These are phyloP conservation scores for Schwanniomyces occidentalis DNA, from an alignment of 805 yeast genomes.

Conservation along the genomic window DNA sequence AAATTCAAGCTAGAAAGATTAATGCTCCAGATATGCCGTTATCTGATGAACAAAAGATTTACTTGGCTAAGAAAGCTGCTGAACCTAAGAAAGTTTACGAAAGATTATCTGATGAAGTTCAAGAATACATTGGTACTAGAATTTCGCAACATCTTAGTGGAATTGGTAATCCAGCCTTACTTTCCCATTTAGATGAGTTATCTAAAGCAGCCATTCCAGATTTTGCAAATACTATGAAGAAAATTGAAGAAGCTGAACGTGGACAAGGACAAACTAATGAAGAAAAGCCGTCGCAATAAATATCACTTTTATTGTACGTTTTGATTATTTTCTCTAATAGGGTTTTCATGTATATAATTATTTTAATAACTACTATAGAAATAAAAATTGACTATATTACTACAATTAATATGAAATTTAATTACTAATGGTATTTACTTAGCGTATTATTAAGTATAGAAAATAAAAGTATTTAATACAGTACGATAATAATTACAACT, in stretches of 20 bases:
- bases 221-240: constrained; percentile 27
- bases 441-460: too few species aligned
- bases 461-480: too few species aligned
- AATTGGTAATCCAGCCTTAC: constrained; percentile 35
- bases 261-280: too few species aligned
- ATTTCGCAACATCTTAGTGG: constrained; percentile 41
- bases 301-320: too few species aligned
- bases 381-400: too few species aligned
- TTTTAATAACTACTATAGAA: too few species aligned
- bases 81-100: constrained; percentile 35
- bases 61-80: constrained; percentile 51
- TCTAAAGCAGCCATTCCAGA: constrained; percentile 30
- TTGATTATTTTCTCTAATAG: too few species aligned
- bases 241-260: constrained; percentile 16
- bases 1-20: constrained; percentile 60
- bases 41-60: constrained; percentile 60
- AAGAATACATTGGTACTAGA: constrained; percentile 53
- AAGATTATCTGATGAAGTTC: constrained; percentile 51
- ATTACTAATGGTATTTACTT: too few species aligned
- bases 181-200: constrained; percentile 41
- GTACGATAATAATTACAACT: constrained; percentile 49
- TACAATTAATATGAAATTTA: too few species aligned
- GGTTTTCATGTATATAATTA: too few species aligned
- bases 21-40: constrained; percentile 78
- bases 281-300: too few species aligned